Evolutionary conservation across 306 rosid genomes (phyloP).

Genomic region (Castanospermum australe): DNA sequence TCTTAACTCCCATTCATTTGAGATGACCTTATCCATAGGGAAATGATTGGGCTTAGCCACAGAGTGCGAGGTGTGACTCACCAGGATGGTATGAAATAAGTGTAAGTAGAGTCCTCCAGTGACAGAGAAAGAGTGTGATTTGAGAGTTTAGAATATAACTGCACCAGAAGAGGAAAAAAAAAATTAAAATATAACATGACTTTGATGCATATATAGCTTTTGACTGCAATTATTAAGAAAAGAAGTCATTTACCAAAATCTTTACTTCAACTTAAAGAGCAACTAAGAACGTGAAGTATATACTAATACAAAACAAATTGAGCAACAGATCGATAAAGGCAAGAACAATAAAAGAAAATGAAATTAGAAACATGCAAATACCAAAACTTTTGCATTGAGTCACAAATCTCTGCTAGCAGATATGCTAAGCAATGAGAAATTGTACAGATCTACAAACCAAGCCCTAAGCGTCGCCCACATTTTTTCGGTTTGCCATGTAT

Average conservation of each 20-base stretch:
- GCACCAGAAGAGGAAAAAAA: no score
- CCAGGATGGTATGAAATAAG: neutral
- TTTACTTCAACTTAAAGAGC: neutral
- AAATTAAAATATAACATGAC: neutral
- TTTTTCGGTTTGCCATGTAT: constrained; percentile 70
- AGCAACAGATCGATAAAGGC: neutral
- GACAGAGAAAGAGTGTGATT: neutral
- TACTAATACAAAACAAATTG: neutral
- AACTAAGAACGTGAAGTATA: neutral
- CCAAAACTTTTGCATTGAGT: neutral
- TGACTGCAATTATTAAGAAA: neutral
- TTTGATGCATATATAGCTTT: neutral
- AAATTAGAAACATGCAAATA: constrained; percentile 1
- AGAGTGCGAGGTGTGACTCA: neutral
- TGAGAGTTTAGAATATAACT: neutral
- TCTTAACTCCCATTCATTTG: neutral
- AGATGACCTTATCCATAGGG: neutral
- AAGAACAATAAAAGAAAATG: neutral
- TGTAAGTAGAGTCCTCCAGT: neutral
- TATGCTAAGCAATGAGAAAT: neutral
- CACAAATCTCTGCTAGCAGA: neutral
- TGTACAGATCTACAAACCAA: neutral
- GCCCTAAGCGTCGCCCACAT: constrained; percentile 15
- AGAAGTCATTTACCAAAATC: neutral
- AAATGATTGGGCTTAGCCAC: neutral